Conservation (phyloP, 1,284 basidiomycete genomes). For the Malassezia brasiliensis region DNA sequence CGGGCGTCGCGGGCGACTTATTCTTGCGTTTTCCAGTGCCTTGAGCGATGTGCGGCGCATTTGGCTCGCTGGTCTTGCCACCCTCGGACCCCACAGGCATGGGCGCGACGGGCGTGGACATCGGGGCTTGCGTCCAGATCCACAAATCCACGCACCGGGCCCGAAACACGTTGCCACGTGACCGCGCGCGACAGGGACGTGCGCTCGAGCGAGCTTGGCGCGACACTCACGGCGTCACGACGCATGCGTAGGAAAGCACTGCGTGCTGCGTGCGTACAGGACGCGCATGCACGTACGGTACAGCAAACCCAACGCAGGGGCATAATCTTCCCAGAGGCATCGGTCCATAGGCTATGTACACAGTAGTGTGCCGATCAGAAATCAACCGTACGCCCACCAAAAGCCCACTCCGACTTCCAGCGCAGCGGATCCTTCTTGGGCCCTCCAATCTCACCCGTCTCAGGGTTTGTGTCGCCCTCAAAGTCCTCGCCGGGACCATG, state of each 20-base stretch:
- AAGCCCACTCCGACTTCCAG: constrained; percentile 47
- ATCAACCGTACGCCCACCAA: constrained; percentile 44
- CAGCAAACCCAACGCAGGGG: not conserved
- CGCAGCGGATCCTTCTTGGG: constrained; percentile 55
- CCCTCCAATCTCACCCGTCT: constrained; percentile 55
- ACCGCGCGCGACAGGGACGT: too few species aligned
- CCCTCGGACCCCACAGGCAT: not conserved
- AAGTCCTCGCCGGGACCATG: constrained; percentile 50
- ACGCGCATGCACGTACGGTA: too few species aligned
- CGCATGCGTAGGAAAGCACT: too few species aligned
- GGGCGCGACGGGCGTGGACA: not conserved
- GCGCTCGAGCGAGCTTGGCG: too few species aligned
- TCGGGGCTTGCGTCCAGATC: not conserved
- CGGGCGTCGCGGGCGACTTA: not conserved
- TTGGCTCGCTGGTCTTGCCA: not conserved
- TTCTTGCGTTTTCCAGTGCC: not conserved
- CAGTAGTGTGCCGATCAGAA: constrained; percentile 19
- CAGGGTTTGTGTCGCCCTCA: constrained; percentile 54
- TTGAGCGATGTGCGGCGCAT: not conserved
- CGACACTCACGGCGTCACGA: too few species aligned
- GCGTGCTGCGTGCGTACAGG: too few species aligned
- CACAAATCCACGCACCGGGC: too few species aligned
- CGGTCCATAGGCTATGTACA: too few species aligned
- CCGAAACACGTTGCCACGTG: too few species aligned
- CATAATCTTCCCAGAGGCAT: not conserved